Evolutionary conservation across 2,329 filamentous ascomycete genomes (phyloP).

Genomic region (Cryphonectria radicalis): DNA sequence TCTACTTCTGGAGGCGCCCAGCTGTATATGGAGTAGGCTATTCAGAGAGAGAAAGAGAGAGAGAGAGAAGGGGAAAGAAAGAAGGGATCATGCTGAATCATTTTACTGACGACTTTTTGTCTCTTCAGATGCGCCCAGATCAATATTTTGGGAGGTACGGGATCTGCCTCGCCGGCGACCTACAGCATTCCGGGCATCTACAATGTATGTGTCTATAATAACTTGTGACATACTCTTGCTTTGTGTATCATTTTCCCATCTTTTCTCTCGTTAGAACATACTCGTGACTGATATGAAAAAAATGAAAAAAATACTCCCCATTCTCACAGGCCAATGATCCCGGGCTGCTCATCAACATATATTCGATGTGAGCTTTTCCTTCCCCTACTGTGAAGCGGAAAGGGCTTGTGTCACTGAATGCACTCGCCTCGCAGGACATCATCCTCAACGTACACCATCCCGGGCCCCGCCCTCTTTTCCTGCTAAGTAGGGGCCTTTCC

Average conservation of each 20-base stretch:
- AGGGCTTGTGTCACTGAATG: neutral
- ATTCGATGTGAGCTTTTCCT: constrained; percentile 19
- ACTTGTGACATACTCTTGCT: neutral
- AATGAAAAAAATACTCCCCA: too few species aligned
- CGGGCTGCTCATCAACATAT: constrained; percentile 24
- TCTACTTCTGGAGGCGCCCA: constrained; percentile 35
- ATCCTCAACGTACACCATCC: constrained; percentile 20
- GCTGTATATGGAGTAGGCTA: constrained; percentile 33
- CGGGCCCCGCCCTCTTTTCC: constrained; percentile 17
- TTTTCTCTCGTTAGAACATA: too few species aligned
- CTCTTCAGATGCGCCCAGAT: constrained; percentile 34
- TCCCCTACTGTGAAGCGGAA: neutral
- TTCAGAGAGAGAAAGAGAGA: neutral
- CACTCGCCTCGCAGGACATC: constrained; percentile 12
- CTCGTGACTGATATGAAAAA: neutral
- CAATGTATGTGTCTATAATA: neutral
- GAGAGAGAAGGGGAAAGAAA: neutral
- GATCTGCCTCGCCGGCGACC: constrained; percentile 11
- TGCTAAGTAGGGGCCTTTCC: neutral
- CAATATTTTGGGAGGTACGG: constrained; percentile 36
- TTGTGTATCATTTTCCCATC: neutral
- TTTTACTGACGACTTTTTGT: neutral
- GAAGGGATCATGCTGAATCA: neutral
- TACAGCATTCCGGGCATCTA: constrained; percentile 27
- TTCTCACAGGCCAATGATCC: constrained; percentile 17